A percentile compares a stretch with the other conserved stretches of the same genome.
phyloP scores from a whole-genome alignment of 1,139 yeast species.

The Hyphopichia wangnamkhiaoensis region DNA sequence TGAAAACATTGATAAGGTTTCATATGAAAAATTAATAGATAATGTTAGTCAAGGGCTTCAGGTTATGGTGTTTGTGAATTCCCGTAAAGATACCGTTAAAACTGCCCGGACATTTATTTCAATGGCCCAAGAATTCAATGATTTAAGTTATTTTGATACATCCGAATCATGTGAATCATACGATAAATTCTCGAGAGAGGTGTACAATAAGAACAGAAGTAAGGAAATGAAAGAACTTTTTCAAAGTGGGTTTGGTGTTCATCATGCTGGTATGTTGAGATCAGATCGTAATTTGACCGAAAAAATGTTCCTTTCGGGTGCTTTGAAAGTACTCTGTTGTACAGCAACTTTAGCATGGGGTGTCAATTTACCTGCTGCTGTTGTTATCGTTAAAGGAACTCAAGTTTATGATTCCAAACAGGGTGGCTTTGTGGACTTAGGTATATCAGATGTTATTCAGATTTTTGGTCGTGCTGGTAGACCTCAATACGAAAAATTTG shows the following conservation, averaged over 20 bases:
- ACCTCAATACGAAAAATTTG: slow-evolving; percentile 91
- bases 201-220: slow-evolving; percentile 66
- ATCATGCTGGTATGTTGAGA: slow-evolving; percentile 96
- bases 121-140: slow-evolving; percentile 64
- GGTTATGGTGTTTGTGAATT: slow-evolving; percentile 96
- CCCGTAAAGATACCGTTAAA: slow-evolving; percentile 88
- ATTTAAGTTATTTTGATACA: slow-evolving; percentile 62
- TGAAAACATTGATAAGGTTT: slow-evolving; percentile 72
- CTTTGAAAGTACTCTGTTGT: slow-evolving; percentile 87
- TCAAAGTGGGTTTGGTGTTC: slow-evolving; percentile 84
- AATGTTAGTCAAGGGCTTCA: slow-evolving; percentile 75
- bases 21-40: slow-evolving; percentile 75
- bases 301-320: slow-evolving; percentile 81
- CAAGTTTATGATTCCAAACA: slow-evolving; percentile 92
- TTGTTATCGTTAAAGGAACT: slow-evolving; percentile 94
- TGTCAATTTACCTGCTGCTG: slow-evolving; percentile 97
- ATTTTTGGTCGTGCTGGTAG: slow-evolving; percentile 99
- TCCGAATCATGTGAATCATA: slow-evolving; percentile 45
- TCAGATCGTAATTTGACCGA: slow-evolving; percentile 90
- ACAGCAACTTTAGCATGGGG: slow-evolving; percentile 99
- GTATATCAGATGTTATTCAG: slow-evolving; percentile 95
- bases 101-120: slow-evolving; percentile 74
- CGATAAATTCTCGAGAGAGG: slow-evolving; percentile 60
- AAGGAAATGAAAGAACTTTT: slow-evolving; percentile 82
- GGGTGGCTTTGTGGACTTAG: slow-evolving; percentile 92